These are phyloP conservation scores for Pichia sporocuriosa DNA, from an alignment of 805 yeast species.

Conservation along the genomic window DNA sequence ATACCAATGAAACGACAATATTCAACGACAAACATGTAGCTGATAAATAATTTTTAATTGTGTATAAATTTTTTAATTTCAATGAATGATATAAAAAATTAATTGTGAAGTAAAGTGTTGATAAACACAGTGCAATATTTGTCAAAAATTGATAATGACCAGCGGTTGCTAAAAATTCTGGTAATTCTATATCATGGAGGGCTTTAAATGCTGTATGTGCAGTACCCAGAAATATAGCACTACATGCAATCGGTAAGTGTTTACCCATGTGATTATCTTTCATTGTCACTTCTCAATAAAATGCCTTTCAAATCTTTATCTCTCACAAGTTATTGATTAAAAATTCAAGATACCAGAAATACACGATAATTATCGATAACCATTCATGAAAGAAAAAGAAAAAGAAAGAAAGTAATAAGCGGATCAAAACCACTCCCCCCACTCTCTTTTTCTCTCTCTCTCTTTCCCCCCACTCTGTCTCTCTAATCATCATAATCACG, in stretches of 20 bases:
- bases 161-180: conserved; percentile 43
- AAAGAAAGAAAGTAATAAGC: too few relatives aligned
- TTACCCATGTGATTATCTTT: not conserved
- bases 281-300: too few relatives aligned
- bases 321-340: too few relatives aligned
- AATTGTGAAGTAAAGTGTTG: conserved; percentile 36
- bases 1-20: conserved; percentile 52
- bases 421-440: too few relatives aligned
- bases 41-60: conserved; percentile 36
- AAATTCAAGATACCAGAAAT: too few relatives aligned
- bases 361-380: too few relatives aligned
- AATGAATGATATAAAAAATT: conserved; percentile 36
- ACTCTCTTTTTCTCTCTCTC: too few relatives aligned
- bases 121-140: conserved; percentile 47
- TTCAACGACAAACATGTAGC: conserved; percentile 55
- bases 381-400: too few relatives aligned
- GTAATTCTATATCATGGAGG: conserved; percentile 32
- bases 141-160: conserved; percentile 73
- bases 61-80: conserved; percentile 7
- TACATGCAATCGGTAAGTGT: not conserved
- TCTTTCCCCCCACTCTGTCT: too few relatives aligned
- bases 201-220: conserved; percentile 13
- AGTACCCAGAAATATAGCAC: conserved; percentile 9
- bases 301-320: too few relatives aligned
- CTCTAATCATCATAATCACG: too few relatives aligned